These are phyloP conservation scores for Aspergillus tamarii DNA, from an alignment of 2,329 filamentous ascomycete genomes.

Conservation along the genomic window DNA sequence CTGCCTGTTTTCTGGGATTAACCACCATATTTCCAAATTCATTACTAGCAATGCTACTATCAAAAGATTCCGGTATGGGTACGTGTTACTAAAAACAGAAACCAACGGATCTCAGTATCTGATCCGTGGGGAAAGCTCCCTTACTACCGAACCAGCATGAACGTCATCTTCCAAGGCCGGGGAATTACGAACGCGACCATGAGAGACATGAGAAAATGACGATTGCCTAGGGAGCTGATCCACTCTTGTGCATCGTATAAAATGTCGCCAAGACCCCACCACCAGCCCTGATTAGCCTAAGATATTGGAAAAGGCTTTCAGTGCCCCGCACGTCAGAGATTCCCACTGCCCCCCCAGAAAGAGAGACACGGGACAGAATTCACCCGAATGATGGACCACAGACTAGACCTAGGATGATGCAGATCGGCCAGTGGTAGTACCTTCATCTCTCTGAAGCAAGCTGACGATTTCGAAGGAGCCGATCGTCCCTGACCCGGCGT, in stretches of 20 bases:
- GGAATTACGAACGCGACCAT: background rate
- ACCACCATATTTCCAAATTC: background rate
- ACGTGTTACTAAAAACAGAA: background rate
- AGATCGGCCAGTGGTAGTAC: background rate
- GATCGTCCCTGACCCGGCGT: background rate
- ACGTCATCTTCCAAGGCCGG: background rate
- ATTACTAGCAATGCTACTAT: background rate
- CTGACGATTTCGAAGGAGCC: background rate
- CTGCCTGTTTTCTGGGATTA: background rate
- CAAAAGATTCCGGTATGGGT: background rate
- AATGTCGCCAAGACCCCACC: background rate
- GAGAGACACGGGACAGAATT: background rate
- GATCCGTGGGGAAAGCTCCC: background rate
- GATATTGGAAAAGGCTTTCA: background rate
- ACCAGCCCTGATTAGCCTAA: background rate
- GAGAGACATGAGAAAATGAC: background rate
- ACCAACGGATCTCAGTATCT: background rate
- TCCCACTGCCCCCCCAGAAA: background rate
- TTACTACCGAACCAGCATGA: background rate
- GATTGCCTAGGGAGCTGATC: background rate
- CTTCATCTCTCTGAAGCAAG: background rate
- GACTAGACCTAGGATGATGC: background rate
- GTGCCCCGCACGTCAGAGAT: background rate
- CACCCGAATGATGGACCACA: background rate
- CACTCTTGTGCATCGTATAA: background rate